Evolutionary conservation across 83 land plant genomes (phyloP).

Genomic region (Picea abies): DNA sequence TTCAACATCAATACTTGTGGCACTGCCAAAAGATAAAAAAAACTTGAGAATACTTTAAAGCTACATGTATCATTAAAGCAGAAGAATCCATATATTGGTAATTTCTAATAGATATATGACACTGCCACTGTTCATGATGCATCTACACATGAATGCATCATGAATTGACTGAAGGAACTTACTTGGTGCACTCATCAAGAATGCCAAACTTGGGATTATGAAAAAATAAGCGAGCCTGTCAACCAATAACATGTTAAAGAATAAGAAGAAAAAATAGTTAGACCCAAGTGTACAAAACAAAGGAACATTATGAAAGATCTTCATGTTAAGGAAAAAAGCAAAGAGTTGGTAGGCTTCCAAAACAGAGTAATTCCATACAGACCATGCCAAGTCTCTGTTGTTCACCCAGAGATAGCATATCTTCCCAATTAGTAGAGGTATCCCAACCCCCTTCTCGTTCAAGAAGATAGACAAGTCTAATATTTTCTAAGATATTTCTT

Average conservation of each 20-base stretch:
- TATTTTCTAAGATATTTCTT: slow-evolving; percentile 73
- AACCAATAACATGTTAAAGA: slow-evolving; percentile 3
- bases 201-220: slow-evolving; percentile 96
- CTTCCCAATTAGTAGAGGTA: slow-evolving; percentile 89
- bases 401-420: slow-evolving; percentile 94
- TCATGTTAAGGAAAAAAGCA: background rate
- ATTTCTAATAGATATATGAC: background rate
- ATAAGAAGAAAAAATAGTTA: slow-evolving; percentile 10
- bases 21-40: slow-evolving; percentile 53
- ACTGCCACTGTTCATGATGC: background rate
- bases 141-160: slow-evolving; percentile 1
- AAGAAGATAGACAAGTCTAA: slow-evolving; percentile 83
- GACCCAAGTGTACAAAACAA: slow-evolving; percentile 11
- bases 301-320: background rate
- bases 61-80: background rate
- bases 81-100: background rate
- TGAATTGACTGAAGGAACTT: slow-evolving; percentile 24
- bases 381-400: slow-evolving; percentile 99
- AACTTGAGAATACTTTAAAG: background rate
- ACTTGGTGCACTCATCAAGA: slow-evolving; percentile 99
- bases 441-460: slow-evolving; percentile 92
- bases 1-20: slow-evolving; percentile 98
- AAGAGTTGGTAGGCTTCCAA: slow-evolving; percentile 7
- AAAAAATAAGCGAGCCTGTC: slow-evolving; percentile 95
- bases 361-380: slow-evolving; percentile 4